A percentile compares a stretch with the other conserved stretches of the same genome.
Conservation (phyloP, 495 filamentous ascomycete species). For the Penicillium turbatum region DNA sequence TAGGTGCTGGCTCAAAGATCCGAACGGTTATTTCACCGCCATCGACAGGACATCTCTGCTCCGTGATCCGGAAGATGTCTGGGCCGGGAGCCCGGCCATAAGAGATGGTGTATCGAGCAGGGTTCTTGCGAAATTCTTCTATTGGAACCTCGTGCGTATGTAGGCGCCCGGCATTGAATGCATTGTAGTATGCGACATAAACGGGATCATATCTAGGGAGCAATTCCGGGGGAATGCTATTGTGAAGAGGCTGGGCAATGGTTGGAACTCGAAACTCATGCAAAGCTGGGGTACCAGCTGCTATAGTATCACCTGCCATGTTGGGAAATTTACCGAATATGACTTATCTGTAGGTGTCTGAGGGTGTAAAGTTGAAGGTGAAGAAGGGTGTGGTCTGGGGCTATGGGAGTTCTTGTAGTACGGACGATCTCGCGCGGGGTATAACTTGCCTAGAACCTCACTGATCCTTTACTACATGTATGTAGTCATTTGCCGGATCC, state of each 20-base stretch:
- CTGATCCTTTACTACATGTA: too few relatives aligned
- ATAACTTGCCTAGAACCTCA: neutral
- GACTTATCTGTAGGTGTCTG: neutral
- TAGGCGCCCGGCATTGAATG: slow-evolving; percentile 38
- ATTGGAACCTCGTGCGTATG: slow-evolving; percentile 43
- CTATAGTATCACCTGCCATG: neutral
- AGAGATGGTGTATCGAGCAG: slow-evolving; percentile 31
- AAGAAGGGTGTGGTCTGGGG: neutral
- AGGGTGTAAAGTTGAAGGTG: too few relatives aligned
- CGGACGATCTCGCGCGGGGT: neutral
- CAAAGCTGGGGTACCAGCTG: slow-evolving; percentile 12
- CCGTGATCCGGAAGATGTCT: slow-evolving; percentile 36
- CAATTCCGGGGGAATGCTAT: slow-evolving; percentile 34
- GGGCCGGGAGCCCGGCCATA: slow-evolving; percentile 35
- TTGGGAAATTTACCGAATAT: neutral
- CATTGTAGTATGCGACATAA: slow-evolving; percentile 36
- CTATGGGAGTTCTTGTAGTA: neutral
- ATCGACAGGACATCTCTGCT: slow-evolving; percentile 36
- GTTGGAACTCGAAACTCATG: slow-evolving; percentile 21
- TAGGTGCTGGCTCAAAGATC: slow-evolving; percentile 35
- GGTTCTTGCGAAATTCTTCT: slow-evolving; percentile 40
- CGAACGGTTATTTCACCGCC: slow-evolving; percentile 35
- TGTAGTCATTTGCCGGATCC: too few relatives aligned
- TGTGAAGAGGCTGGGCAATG: slow-evolving; percentile 32
- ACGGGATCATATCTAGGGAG: slow-evolving; percentile 31